phyloP scores from a whole-genome alignment of 805 yeast genomes.

The Candida fluviatilis region DNA sequence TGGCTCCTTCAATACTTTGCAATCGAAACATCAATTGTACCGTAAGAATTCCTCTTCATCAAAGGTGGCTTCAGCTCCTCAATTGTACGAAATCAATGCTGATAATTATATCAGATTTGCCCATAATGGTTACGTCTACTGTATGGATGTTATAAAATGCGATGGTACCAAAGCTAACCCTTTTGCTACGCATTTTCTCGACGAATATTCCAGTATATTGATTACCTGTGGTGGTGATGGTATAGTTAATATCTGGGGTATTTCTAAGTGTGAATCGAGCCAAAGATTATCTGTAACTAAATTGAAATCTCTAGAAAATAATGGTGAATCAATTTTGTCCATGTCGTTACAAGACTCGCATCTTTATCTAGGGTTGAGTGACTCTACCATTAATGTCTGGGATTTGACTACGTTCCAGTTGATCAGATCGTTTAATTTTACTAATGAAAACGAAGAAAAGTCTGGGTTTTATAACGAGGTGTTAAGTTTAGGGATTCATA shows the following conservation, averaged over 20 bases:
- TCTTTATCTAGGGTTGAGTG: conserved; percentile 76
- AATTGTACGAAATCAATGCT: conserved; percentile 62
- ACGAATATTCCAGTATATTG: conserved; percentile 17
- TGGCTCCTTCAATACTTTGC: conserved; percentile 40
- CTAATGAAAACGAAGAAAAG: conserved; percentile 3
- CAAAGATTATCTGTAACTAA: conserved; percentile 11
- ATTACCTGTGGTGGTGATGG: conserved; percentile 88
- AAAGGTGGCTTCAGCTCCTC: conserved; percentile 10
- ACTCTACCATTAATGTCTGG: conserved; percentile 78
- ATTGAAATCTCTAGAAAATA: conserved; percentile 49
- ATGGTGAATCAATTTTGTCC: conserved; percentile 62
- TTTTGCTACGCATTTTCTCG: conserved; percentile 14
- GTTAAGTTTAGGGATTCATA: conserved; percentile 53
- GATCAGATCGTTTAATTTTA: conserved; percentile 40
- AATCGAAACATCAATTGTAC: conserved; percentile 21
- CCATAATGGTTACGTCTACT: conserved; percentile 85
- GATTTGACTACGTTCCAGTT: conserved; percentile 80
- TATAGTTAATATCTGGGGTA: conserved; percentile 71
- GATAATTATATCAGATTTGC: conserved; percentile 73
- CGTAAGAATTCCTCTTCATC: conserved; percentile 12
- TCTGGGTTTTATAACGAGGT: conserved; percentile 28
- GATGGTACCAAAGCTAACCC: conserved; percentile 10
- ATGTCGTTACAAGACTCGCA: conserved; percentile 62
- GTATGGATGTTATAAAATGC: conserved; percentile 42
- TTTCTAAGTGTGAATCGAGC: conserved; percentile 9